Percentiles rank a stretch among this genome's conserved stretches.
Conservation (phyloP, 352 stramenopile species). For the Globisporangium paroecandrum region DNA sequence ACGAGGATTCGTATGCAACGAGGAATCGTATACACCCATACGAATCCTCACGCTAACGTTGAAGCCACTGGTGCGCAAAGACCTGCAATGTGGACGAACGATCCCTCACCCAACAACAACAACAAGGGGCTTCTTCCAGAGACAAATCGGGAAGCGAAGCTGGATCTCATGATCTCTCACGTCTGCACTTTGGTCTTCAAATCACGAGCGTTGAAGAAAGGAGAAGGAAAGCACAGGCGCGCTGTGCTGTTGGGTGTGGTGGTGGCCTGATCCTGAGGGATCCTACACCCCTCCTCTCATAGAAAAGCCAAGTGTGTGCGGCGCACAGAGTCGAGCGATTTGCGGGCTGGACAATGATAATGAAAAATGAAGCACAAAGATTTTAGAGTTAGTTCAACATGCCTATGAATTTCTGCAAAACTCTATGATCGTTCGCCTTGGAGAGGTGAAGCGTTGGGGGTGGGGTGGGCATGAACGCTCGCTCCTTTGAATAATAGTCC, state of each 20-base stretch:
- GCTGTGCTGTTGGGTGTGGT: not conserved
- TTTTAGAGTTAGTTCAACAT: not conserved
- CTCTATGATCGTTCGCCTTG: no score
- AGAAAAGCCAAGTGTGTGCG: not conserved
- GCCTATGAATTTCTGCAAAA: no score
- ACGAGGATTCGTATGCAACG: no score
- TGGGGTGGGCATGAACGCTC: no score
- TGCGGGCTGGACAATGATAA: not conserved
- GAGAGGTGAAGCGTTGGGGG: no score
- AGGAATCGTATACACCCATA: no score
- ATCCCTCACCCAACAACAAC: not conserved
- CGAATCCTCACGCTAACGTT: not conserved
- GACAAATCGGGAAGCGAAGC: not conserved
- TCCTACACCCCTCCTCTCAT: not conserved
- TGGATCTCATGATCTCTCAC: not conserved
- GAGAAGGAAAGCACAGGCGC: not conserved
- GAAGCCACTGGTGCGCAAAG: not conserved
- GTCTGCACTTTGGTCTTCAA: not conserved
- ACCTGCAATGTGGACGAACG: not conserved
- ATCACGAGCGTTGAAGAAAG: not conserved
- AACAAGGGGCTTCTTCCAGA: not conserved
- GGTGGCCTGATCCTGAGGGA: not conserved
- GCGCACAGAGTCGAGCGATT: not conserved
- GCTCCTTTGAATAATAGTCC: no score
- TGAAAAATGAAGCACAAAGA: not conserved